Evolutionary conservation across 371 early-diverging fungal species (phyloP), one percentile per base, ranked within the genome.

Genomic region (Smittium mucronatum): DNA sequence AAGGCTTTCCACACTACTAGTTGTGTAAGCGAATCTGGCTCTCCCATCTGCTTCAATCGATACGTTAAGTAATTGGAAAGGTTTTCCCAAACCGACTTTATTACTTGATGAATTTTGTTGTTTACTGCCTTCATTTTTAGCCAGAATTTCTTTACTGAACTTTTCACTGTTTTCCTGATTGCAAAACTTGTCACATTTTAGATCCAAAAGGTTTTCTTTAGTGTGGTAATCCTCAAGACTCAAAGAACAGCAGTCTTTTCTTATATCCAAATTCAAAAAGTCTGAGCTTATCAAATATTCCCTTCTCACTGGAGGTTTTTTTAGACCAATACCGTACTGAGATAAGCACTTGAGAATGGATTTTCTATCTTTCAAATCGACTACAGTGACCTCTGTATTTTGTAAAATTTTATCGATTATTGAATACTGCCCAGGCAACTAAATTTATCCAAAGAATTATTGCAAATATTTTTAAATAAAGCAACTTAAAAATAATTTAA

Each of bases 361-460:
- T 25, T 87, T 83, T 31, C 88, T 82, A 61, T 87, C 87, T 16
- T 73, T 72, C 0, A 85, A 85, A 69, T 85, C 86, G 32, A 80
- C 73, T 0, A 88, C 82, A 0, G 73, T 75, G 0, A 83, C 74
- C 32, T 84, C 82, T 11, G 79, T 71, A 2, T 71, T 34, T 5
- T 70, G 58, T 29, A 90, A 58, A 32, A 91, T 71, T 33, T 84
- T 74, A 36, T 88, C 85, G 0, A 90, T 88, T 30, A 90, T 76
- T 30, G 75, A 71, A 66, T 84, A 80, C 70, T 90, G 92, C n/a
- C 75, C 79, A 1, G 92, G 90, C 47, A 91, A 79, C 87, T 88
- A 77, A 17, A 47, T 11, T n/a, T n/a, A n/a, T n/a, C n/a, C n/a
- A n/a, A n/a, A n/a, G n/a, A n/a, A n/a, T n/a, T n/a, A n/a, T n/a